Conservation (phyloP, 345 rosid genomes). For the Aethionema arabicum region DNA sequence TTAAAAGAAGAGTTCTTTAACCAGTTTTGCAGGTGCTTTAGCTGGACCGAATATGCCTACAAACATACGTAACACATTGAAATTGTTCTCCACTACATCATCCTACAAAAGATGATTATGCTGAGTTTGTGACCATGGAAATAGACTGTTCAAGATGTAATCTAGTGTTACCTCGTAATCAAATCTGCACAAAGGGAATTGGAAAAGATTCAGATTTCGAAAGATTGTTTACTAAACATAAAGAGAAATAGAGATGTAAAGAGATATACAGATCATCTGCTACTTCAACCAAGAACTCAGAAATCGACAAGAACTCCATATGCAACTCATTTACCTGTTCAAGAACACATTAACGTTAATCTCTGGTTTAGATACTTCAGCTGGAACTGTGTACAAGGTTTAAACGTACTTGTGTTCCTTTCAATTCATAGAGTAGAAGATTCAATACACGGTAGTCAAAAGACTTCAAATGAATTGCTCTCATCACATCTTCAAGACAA, state of each 20-base stretch:
- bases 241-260: constrained; percentile 7
- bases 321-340: constrained; percentile 76
- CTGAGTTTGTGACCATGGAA: not conserved
- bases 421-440: constrained; percentile 74
- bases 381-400: not conserved
- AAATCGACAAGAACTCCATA: constrained; percentile 78
- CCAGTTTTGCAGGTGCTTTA: constrained; percentile 68
- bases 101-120: constrained; percentile 48
- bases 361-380: not conserved
- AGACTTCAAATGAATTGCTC: constrained; percentile 79
- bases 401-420: constrained; percentile 56
- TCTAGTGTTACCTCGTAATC: constrained; percentile 93
- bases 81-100: constrained; percentile 75
- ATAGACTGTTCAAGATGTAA: not conserved
- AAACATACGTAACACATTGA: constrained; percentile 82
- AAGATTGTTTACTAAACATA: not conserved
- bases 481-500: constrained; percentile 63
- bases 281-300: constrained; percentile 86
- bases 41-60: constrained; percentile 71
- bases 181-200: constrained; percentile 47
- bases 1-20: constrained; percentile 33
- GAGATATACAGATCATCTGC: constrained; percentile 76
- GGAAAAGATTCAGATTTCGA: constrained; percentile 20
- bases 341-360: not conserved
- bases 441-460: constrained; percentile 84